Conservation (phyloP, 257 asterid species). For the Cordia subcordata region DNA sequence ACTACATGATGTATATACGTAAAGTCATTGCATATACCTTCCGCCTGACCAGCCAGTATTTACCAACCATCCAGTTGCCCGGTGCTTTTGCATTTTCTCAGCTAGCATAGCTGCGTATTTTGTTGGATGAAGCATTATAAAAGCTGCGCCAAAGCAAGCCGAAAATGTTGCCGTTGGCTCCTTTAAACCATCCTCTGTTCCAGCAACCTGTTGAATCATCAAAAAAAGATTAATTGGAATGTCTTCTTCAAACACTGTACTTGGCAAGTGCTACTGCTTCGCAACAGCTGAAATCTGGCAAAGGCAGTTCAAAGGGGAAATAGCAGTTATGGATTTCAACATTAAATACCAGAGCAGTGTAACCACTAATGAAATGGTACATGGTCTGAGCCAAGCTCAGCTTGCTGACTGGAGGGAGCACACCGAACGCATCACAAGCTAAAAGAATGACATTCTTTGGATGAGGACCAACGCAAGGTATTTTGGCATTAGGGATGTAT, state of each 20-base stretch:
- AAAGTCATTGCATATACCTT: slow-evolving; percentile 43
- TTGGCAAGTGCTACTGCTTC: background rate
- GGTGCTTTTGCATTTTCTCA: slow-evolving; percentile 78
- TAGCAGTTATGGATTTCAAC: background rate
- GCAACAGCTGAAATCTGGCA: background rate
- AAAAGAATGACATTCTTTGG: slow-evolving; percentile 83
- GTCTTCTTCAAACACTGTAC: background rate
- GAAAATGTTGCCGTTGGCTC: slow-evolving; percentile 95
- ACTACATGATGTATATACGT: background rate
- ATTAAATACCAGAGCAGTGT: slow-evolving; percentile 78
- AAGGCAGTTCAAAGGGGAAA: background rate
- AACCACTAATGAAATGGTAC: slow-evolving; percentile 97
- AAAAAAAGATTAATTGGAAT: too few relatives aligned
- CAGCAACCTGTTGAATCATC: slow-evolving; percentile 59
- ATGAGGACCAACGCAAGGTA: slow-evolving; percentile 95
- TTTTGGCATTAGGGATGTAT: slow-evolving; percentile 82
- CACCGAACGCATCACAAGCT: slow-evolving; percentile 96
- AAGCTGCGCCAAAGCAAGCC: slow-evolving; percentile 99
- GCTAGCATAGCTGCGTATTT: slow-evolving; percentile 89
- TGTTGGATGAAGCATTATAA: slow-evolving; percentile 93
- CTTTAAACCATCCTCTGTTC: slow-evolving; percentile 91
- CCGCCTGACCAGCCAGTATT: slow-evolving; percentile 98
- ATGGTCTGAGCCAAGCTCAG: slow-evolving; percentile 77
- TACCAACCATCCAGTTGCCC: slow-evolving; percentile 92
- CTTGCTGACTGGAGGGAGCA: slow-evolving; percentile 96